Base-by-base conservation (phyloP, 2,329 filamentous ascomycete species). In the Elsinoe fawcettii region DNA sequence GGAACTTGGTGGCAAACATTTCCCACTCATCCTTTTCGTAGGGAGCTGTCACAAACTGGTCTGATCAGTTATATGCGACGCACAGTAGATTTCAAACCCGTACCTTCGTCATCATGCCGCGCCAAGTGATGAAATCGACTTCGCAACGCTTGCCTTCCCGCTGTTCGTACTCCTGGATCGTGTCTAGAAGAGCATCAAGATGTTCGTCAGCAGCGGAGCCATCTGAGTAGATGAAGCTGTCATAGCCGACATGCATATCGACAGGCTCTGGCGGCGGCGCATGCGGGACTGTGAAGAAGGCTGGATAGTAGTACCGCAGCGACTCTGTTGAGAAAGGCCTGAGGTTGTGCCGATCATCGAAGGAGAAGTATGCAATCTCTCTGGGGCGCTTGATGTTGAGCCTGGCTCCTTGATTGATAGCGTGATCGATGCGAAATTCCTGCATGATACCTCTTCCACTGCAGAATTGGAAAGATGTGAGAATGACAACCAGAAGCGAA, bases 91-190 rank as follows among this genome's bases (percentile, higher is more conserved):
- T n/a, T n/a, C n/a, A n/a, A 23, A 18, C 20, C 55, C 71, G 55
- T 68, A 91, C 90, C 80, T 96, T 99, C 61, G 93, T 97, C 86
- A 99, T 91, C 90, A 97, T 96, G 36, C 93, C 93, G 66, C 93
- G 80, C 92, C 92, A 99, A 1, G 92, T 97, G 54, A 97, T 79
- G 46, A 97, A 70, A 64, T 95, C 84, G 1, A 87, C 86, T 60
- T 90, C 84, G 30, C 86, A 84, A 66, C 80, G 85, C 65, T 81
- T 78, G 2, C 81, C 80, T 0, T 79, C 82, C 62, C 83, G 77
- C 69, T 84, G 77, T 72, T 97, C 93, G 63, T 88, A 78, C 23
- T 80, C 79, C 51, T 84, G 77, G 46, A 99, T 82, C 1, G 90
- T 86, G 60, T 82, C 84, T 20, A 99, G 76, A 27, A 99, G 75